These are phyloP conservation scores for Gaertneriomyces sp. DNA, from an alignment of 192 early-diverging fungal genomes.

Conservation along the genomic window DNA sequence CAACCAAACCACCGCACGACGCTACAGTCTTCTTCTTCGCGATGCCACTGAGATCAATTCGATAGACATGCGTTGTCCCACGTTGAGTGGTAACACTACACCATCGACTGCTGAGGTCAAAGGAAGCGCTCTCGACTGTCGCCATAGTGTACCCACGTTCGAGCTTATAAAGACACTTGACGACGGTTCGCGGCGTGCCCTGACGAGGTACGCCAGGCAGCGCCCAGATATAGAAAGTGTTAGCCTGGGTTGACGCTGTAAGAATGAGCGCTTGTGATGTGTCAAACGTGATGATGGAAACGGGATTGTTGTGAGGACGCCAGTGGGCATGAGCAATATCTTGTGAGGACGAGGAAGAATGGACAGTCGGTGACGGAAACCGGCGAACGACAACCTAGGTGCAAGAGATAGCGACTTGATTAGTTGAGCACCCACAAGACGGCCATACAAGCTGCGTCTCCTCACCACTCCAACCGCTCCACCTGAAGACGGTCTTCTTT, in stretches of 20 bases:
- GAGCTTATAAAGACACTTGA: conserved; percentile 60
- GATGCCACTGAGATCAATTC: conserved; percentile 14
- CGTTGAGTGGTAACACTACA: conserved; percentile 66
- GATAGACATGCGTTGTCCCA: conserved; percentile 71
- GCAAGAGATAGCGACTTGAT: background rate
- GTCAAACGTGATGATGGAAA: conserved; percentile 62
- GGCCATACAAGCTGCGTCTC: too few species aligned
- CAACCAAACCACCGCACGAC: background rate
- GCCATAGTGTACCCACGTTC: conserved; percentile 78
- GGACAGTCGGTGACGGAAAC: background rate
- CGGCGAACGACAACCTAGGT: conserved; percentile 17
- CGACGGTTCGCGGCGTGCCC: background rate
- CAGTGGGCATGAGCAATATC: conserved; percentile 56
- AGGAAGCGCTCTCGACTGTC: conserved; percentile 60
- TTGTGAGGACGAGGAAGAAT: background rate
- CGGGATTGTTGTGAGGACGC: conserved; percentile 65
- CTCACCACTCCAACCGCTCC: too few species aligned
- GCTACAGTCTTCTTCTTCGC: background rate
- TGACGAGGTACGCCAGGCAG: conserved; percentile 39
- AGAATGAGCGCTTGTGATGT: conserved; percentile 62
- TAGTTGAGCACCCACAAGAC: too few species aligned
- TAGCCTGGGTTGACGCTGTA: conserved; percentile 69
- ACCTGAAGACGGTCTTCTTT: background rate
- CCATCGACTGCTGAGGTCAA: conserved; percentile 71
- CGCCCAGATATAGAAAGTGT: conserved; percentile 70